A percentile compares a stretch with the other conserved stretches of the same genome.
Conservation (phyloP, 2,329 filamentous ascomycete genomes). For the Paraphaeosphaeria minitans region DNA sequence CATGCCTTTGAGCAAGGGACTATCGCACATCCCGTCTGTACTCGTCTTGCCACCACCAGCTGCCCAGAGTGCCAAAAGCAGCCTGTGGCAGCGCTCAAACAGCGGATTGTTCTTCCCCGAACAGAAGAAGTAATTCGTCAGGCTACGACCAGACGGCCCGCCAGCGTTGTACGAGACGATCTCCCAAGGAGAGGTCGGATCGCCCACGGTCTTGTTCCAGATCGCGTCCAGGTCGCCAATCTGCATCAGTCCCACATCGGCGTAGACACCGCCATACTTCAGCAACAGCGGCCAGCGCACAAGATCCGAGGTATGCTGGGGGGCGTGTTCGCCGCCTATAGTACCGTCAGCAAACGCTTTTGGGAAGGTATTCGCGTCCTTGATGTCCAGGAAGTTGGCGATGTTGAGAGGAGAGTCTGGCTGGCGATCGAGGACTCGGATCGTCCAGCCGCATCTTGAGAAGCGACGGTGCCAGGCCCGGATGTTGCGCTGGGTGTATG, state of each 20-base stretch:
- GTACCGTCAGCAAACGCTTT: constrained; percentile 57
- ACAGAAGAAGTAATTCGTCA: constrained; percentile 5
- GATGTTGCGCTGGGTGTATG: constrained; percentile 59
- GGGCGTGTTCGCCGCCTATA: constrained; percentile 56
- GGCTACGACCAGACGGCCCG: constrained; percentile 3
- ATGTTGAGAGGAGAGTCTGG: constrained; percentile 56
- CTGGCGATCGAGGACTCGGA: constrained; percentile 57
- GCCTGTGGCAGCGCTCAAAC: constrained; percentile 54
- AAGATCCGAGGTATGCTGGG: constrained; percentile 63
- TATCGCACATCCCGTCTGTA: constrained; percentile 53
- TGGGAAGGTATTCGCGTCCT: constrained; percentile 54
- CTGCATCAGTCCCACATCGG: constrained; percentile 62
- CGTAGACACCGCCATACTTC: constrained; percentile 63
- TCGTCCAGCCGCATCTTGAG: constrained; percentile 56
- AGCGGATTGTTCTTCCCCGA: constrained; percentile 51
- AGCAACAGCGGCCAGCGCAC: constrained; percentile 62
- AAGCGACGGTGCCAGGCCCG: constrained; percentile 61
- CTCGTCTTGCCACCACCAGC: constrained; percentile 21
- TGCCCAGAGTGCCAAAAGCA: constrained; percentile 60
- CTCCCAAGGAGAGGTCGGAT: constrained; percentile 54
- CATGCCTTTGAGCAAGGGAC: constrained; percentile 57
- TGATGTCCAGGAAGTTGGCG: constrained; percentile 55
- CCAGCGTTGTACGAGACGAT: constrained; percentile 29
- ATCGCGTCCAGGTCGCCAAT: constrained; percentile 62
- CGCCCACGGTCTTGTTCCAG: constrained; percentile 57